Evolutionary conservation across 768 basidiomycete species (phyloP).

Genomic region (Termitomyces sp.): DNA sequence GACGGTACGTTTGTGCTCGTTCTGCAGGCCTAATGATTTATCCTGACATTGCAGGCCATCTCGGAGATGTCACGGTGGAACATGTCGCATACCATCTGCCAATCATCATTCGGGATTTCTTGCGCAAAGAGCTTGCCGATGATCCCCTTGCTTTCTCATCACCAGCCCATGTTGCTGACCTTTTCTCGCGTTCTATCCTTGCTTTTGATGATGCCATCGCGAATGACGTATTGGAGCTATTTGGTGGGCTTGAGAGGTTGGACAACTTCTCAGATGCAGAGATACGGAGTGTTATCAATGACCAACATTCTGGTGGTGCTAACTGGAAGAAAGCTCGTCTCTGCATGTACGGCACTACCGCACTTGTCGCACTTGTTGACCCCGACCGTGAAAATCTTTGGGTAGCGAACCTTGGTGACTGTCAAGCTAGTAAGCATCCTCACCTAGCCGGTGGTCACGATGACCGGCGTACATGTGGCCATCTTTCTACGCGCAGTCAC

Average conservation of each 20-base stretch:
- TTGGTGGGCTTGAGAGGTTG: conserved; percentile 49
- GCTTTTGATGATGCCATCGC: conserved; percentile 67
- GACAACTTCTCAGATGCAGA: conserved; percentile 48
- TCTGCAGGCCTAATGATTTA: conserved; percentile 6
- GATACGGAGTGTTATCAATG: conserved; percentile 59
- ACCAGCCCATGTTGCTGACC: conserved; percentile 47
- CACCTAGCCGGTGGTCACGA: conserved; percentile 4
- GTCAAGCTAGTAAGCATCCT: conserved; percentile 58
- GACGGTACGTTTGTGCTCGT: conserved; percentile 42
- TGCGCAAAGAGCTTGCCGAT: conserved; percentile 37
- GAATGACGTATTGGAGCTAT: conserved; percentile 56
- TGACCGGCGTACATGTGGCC: not conserved
- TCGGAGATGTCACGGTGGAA: conserved; percentile 65
- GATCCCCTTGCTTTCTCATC: conserved; percentile 33
- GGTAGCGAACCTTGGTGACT: conserved; percentile 80
- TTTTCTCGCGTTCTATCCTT: conserved; percentile 52
- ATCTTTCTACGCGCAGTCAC: not conserved
- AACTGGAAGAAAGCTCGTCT: conserved; percentile 64
- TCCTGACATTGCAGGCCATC: conserved; percentile 40
- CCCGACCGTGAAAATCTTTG: conserved; percentile 65
- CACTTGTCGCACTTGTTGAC: conserved; percentile 67
- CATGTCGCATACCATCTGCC: conserved; percentile 66
- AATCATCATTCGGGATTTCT: conserved; percentile 57
- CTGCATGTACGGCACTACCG: conserved; percentile 79
- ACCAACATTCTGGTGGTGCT: conserved; percentile 48